Evolutionary conservation across 2,329 filamentous ascomycete species (phyloP), one percentile per base, ranked within the genome.

Genomic region (Alternaria ethzedia): DNA sequence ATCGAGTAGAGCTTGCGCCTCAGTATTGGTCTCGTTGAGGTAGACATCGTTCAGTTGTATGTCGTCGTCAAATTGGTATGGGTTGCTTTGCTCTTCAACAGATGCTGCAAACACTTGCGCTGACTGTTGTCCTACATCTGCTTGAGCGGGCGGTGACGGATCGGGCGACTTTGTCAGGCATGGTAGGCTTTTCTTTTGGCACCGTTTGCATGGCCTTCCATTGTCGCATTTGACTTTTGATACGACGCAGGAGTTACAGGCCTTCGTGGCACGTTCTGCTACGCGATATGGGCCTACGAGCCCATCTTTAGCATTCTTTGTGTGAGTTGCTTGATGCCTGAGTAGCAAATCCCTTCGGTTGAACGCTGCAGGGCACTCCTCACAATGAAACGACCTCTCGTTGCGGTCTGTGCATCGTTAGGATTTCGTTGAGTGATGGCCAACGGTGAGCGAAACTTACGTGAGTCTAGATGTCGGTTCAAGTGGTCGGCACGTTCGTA

Each of bases 161-260:
- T 32, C 17, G 20, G 36, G 5, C 41, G 52, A 28, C 50, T 54
- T 11, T 17, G 66, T 67, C 21, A 63, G 60, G 52, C 69, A 61
- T 21, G 36, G 15, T 46, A 72, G 12, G 23, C 44, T 43, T 23
- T 65, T 67, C 57, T 67, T 67, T 12, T 51, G 45, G 41, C 71
- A 74, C 26, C 71, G 59, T 57, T 71, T 68, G 52, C 75, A 78
- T 4, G 75, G 75, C 15, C 73, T 69, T 6, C 57, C 46, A 54
- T 77, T 70, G 49, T 76, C 71, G 46, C 76, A 78, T 57, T 75
- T 78, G 15, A 76, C 65, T 58, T 76, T 78, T 8, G 76, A 74
- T 7, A 71, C 54, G 1, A 77, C 74, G 49, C 76, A 77, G 4
- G 73, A 54, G 59, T 77, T 71, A 56, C 75, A 78, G n/a, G 76